Evolutionary conservation across 495 filamentous ascomycete genomes (phyloP), one percentile per base, ranked within the genome.

Genomic region (Aspergillus bridgeri): DNA sequence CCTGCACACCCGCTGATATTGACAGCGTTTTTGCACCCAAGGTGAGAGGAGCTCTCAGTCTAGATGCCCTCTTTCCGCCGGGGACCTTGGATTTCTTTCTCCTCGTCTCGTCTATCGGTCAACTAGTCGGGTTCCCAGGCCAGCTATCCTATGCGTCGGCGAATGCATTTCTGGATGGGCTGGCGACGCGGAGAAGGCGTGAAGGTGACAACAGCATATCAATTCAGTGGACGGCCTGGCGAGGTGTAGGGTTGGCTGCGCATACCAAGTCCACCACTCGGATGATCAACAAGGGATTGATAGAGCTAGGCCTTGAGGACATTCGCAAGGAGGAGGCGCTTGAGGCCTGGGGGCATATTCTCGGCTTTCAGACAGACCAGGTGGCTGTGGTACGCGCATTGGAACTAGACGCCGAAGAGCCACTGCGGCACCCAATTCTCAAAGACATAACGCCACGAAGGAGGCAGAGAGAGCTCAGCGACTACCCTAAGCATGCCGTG

Each of bases 401-500:
- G 33, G 33, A 38, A 15, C 1, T 38, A 9, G 33, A 11, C 1
- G 33, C 33, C 33, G 33, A 38, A 3, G 33, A 38, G 11, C 9
- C 33, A 2, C 33, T 15, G 33, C 1, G 33, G 9, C 33, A 38
- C 9, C 33, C 33, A 15, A 38, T 38, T 38, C 33, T 38, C 1
- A 38, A 15, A 13, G 9, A 38, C 9, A 38, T 38, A 1, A 38
- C 33, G 13, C 33, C 33, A 11, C 33, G 33, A 11, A 38, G 11
- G 33, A 38, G 17, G 33, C 33, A 2, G 6, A 15, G 17, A 4
- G 33, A 15, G 13, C 17, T 15, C 33, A 13, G 33, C 9, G 33
- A 38, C 9, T 38, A 38, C 33, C 54, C 48, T 38, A 48, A 25
- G 24, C 22, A 9, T 44, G 24, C 58, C 6, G 61, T 79, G 17